phyloP scores from a whole-genome alignment of 2,329 filamentous ascomycete species.

The Cladosporium sp. region DNA sequence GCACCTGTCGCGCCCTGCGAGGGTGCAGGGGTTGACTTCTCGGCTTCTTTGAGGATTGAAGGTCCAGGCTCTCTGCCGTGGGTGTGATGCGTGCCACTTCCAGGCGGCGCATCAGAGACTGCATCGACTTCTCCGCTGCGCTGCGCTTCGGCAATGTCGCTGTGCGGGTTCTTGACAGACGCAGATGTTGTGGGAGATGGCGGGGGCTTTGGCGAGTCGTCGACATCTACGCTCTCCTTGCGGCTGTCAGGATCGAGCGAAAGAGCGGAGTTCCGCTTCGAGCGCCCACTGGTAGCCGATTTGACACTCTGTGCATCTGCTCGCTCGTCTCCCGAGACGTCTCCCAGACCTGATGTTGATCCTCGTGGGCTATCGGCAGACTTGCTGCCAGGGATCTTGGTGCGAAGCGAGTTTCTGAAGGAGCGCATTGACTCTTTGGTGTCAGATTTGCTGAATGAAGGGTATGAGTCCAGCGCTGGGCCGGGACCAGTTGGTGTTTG shows the following conservation, averaged over 20 bases:
- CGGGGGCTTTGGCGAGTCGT: conserved; percentile 53
- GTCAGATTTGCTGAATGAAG: conserved; percentile 87
- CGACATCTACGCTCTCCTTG: conserved; percentile 22
- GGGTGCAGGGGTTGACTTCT: conserved; percentile 33
- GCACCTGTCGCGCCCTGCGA: conserved; percentile 33
- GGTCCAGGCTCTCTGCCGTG: conserved; percentile 70
- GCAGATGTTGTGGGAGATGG: conserved; percentile 85
- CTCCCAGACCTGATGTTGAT: conserved; percentile 62
- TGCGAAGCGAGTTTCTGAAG: conserved; percentile 75
- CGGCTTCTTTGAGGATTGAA: conserved; percentile 82
- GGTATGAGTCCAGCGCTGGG: conserved; percentile 77
- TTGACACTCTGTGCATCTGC: conserved; percentile 74
- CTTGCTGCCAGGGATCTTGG: conserved; percentile 77
- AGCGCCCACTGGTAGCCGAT: conserved; percentile 62
- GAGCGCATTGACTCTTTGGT: conserved; percentile 91
- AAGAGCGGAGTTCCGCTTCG: conserved; percentile 31
- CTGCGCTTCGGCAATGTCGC: conserved; percentile 78
- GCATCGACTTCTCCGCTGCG: conserved; percentile 88
- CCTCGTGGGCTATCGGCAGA: conserved; percentile 75
- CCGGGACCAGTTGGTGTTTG: conserved; percentile 47
- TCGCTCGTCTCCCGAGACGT: conserved; percentile 62
- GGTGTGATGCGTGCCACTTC: conserved; percentile 52
- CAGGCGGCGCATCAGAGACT: conserved; percentile 86
- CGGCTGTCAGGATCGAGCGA: conserved; percentile 29
- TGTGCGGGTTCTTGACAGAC: conserved; percentile 65